phyloP scores from a whole-genome alignment of 768 basidiomycete genomes.

The Tricholoma saponaceum region DNA sequence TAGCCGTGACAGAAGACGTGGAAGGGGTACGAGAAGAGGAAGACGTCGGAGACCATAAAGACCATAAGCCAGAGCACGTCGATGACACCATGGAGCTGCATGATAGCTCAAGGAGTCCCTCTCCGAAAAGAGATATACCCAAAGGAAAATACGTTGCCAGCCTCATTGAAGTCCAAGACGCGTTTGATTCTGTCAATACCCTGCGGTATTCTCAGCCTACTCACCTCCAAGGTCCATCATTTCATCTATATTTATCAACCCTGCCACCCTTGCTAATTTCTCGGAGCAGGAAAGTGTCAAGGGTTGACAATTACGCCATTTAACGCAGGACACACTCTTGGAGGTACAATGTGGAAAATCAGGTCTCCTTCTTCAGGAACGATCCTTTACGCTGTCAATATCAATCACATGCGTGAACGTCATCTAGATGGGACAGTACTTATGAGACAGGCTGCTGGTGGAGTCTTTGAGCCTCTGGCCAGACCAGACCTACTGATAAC shows the following conservation, averaged over 20 bases:
- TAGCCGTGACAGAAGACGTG: constrained; percentile 85
- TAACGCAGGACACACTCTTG: constrained; percentile 91
- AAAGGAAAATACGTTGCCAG: constrained; percentile 71
- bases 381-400: constrained; percentile 88
- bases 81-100: constrained; percentile 21
- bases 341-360: constrained; percentile 98
- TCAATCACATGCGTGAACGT: constrained; percentile 95
- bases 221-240: constrained; percentile 78
- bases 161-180: constrained; percentile 81
- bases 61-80: constrained; percentile 19
- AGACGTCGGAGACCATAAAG: constrained; percentile 47
- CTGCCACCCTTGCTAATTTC: constrained; percentile 3
- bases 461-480: constrained; percentile 81
- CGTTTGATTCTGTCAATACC: constrained; percentile 89
- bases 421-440: constrained; percentile 94
- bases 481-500: constrained; percentile 93
- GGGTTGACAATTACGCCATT: constrained; percentile 94
- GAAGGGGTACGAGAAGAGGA: constrained; percentile 78
- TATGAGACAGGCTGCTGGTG: constrained; percentile 67
- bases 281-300: constrained; percentile 77
- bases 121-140: constrained; percentile 21
- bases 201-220: constrained; percentile 94
- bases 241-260: neutral
- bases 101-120: constrained; percentile 22
- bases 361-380: constrained; percentile 97